Conservation (phyloP, 345 rosid genomes). For the Boechera retrofracta region DNA sequence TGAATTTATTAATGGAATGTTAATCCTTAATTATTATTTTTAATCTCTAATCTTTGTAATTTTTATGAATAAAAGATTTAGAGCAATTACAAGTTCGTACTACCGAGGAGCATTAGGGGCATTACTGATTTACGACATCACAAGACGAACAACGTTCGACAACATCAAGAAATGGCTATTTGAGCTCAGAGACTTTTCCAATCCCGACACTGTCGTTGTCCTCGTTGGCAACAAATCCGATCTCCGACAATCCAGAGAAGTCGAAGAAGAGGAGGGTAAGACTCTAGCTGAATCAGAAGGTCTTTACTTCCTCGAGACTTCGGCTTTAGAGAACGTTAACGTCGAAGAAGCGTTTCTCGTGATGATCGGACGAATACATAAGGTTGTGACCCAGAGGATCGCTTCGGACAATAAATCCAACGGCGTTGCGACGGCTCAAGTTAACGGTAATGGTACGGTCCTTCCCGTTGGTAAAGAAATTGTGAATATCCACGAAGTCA, state of each 20-base stretch:
- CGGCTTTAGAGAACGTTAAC: conserved; percentile 72
- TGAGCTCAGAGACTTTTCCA: conserved; percentile 70
- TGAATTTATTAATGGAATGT: neutral
- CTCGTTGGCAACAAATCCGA: conserved; percentile 86
- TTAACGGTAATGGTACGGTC: conserved; percentile 21
- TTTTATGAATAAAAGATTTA: conserved; percentile 55
- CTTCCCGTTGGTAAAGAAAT: conserved; percentile 63
- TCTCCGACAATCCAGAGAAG: conserved; percentile 58
- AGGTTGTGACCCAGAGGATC: conserved; percentile 55
- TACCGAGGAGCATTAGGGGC: conserved; percentile 94
- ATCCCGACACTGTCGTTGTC: conserved; percentile 67
- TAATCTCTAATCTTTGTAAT: neutral
- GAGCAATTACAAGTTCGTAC: conserved; percentile 92
- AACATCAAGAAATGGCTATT: conserved; percentile 76
- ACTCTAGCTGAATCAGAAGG: conserved; percentile 63
- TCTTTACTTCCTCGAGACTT: conserved; percentile 80
- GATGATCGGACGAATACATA: conserved; percentile 71
- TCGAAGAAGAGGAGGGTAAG: conserved; percentile 70
- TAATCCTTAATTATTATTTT: neutral
- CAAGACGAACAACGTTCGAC: conserved; percentile 62
- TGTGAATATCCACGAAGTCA: conserved; percentile 63
- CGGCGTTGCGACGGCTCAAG: conserved; percentile 23
- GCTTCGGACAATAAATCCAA: conserved; percentile 55
- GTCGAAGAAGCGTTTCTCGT: conserved; percentile 77
- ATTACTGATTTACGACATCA: conserved; percentile 76